Conservation (phyloP, 1,284 basidiomycete species). For the Ganoderma multipileum region DNA sequence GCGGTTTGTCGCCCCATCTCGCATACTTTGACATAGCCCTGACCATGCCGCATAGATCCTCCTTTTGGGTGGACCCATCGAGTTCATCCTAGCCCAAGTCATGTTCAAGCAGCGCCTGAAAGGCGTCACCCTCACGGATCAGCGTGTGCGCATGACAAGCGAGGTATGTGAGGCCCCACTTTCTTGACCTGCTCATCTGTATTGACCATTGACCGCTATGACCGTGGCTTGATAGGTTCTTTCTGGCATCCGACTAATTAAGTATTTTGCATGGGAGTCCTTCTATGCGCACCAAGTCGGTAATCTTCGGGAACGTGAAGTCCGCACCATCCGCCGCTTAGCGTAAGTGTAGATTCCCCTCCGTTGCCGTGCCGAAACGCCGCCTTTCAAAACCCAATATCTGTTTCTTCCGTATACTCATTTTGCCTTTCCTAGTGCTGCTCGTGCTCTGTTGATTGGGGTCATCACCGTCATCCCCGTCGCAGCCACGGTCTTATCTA, state of each 20-base stretch:
- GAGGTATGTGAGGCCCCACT: slow-evolving; percentile 47
- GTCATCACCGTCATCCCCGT: slow-evolving; percentile 66
- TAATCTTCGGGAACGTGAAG: slow-evolving; percentile 58
- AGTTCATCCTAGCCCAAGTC: slow-evolving; percentile 64
- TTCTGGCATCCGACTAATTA: slow-evolving; percentile 69
- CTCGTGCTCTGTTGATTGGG: slow-evolving; percentile 61
- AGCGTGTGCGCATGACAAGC: slow-evolving; percentile 65
- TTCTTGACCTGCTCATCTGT: neutral
- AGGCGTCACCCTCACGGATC: slow-evolving; percentile 78
- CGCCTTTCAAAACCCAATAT: no score
- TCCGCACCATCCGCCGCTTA: slow-evolving; percentile 54
- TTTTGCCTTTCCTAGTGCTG: slow-evolving; percentile 25
- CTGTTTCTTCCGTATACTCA: neutral
- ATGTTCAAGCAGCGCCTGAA: slow-evolving; percentile 72
- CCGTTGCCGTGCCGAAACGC: no score
- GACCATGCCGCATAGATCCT: slow-evolving; percentile 48
- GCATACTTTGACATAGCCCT: neutral
- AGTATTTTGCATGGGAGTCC: slow-evolving; percentile 66
- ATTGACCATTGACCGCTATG: neutral
- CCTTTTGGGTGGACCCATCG: slow-evolving; percentile 66
- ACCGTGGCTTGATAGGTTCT: slow-evolving; percentile 48
- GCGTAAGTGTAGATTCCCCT: slow-evolving; percentile 48
- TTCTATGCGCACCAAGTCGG: slow-evolving; percentile 67
- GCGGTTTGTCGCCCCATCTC: slow-evolving; percentile 50
- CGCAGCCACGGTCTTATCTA: slow-evolving; percentile 71